These are phyloP conservation scores for Polytolypa hystricis DNA, from an alignment of 2,329 filamentous ascomycete species.

Conservation along the genomic window DNA sequence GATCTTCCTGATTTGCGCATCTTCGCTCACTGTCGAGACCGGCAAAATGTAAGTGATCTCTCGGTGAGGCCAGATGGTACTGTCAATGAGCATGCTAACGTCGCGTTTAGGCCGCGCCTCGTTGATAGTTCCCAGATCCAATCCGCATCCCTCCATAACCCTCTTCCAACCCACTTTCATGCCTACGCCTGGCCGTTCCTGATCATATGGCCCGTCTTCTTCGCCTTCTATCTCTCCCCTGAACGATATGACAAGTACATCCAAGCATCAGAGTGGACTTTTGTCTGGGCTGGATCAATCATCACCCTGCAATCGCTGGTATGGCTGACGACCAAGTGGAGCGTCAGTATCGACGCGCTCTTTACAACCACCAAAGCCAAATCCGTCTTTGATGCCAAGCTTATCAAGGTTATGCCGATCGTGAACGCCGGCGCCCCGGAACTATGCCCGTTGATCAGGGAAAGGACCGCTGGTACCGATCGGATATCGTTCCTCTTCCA, in stretches of 20 bases:
- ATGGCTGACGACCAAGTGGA: conserved; percentile 98
- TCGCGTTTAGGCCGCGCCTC: conserved; percentile 55
- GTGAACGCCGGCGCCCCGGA: conserved; percentile 83
- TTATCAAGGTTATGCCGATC: conserved; percentile 87
- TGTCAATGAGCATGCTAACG: not conserved
- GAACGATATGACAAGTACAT: conserved; percentile 87
- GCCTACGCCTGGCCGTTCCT: conserved; percentile 88
- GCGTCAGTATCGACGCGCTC: conserved; percentile 67
- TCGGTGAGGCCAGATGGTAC: not conserved
- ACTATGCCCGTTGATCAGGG: conserved; percentile 70
- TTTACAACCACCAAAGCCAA: conserved; percentile 69
- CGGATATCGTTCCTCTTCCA: conserved; percentile 90
- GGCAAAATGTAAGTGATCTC: conserved; percentile 9
- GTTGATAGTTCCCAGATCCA: conserved; percentile 87
- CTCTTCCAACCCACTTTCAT: conserved; percentile 69
- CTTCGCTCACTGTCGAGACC: too few relatives aligned
- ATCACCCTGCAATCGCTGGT: conserved; percentile 76
- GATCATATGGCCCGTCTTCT: conserved; percentile 83
- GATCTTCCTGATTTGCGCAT: conserved; percentile 1
- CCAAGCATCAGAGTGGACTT: conserved; percentile 92
- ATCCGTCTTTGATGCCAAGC: conserved; percentile 59
- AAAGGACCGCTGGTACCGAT: conserved; percentile 61
- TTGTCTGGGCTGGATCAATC: conserved; percentile 84
- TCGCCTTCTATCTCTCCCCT: conserved; percentile 72
- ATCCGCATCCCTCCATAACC: conserved; percentile 76